A percentile compares a stretch with the other conserved stretches of the same genome.
Evolutionary conservation across 2,329 filamentous ascomycete species (phyloP).

Genomic region (Emydomyces testavorans): DNA sequence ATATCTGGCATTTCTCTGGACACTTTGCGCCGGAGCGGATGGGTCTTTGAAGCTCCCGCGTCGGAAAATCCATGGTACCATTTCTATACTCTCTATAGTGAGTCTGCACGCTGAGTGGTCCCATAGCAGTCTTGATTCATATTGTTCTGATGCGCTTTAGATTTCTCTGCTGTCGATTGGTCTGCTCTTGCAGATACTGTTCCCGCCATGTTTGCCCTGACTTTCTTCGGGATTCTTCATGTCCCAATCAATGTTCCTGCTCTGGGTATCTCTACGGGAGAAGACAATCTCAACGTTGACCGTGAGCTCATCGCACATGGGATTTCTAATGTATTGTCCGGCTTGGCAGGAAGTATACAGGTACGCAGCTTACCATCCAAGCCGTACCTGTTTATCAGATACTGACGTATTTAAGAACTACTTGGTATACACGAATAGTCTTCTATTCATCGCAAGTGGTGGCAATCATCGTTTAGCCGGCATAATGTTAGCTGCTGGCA

Average conservation of each 20-base stretch:
- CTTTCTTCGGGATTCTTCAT: slow-evolving; percentile 93
- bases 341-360: slow-evolving; percentile 72
- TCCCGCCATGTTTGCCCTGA: slow-evolving; percentile 90
- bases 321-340: slow-evolving; percentile 82
- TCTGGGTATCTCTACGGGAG: slow-evolving; percentile 74
- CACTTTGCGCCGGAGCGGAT: slow-evolving; percentile 59
- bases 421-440: slow-evolving; percentile 90
- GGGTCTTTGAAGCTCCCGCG: slow-evolving; percentile 82
- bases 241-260: slow-evolving; percentile 97
- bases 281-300: slow-evolving; percentile 86
- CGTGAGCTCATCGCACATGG: slow-evolving; percentile 86
- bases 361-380: slow-evolving; percentile 23
- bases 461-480: slow-evolving; percentile 79
- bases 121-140: slow-evolving; percentile 6
- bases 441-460: slow-evolving; percentile 91
- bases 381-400: background rate
- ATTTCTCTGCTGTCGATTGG: slow-evolving; percentile 73
- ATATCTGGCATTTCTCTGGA: slow-evolving; percentile 53
- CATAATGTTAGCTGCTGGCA: slow-evolving; percentile 68
- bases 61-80: slow-evolving; percentile 89
- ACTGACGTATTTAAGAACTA: slow-evolving; percentile 59
- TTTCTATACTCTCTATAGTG: slow-evolving; percentile 91
- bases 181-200: slow-evolving; percentile 69
- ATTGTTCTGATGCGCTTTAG: slow-evolving; percentile 34
- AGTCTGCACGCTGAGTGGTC: slow-evolving; percentile 31